Evolutionary conservation across 2,329 filamentous ascomycete species (phyloP), one percentile per base, ranked within the genome.

Genomic region (Dactylellina parvicollis): DNA sequence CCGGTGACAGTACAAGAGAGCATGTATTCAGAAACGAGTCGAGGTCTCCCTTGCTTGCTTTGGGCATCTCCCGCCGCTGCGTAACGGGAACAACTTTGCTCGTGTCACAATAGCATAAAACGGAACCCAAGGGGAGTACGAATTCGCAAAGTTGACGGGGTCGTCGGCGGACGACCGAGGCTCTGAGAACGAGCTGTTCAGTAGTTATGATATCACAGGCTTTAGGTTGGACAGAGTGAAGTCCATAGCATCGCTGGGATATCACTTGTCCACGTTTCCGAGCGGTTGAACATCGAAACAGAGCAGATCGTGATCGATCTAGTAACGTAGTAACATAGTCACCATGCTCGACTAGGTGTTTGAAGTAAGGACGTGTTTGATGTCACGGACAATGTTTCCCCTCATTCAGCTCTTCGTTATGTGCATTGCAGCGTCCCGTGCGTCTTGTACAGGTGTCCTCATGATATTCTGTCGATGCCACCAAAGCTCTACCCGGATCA

Each of bases 191-290:
- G n/a, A n/a, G n/a, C n/a, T n/a, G n/a, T n/a, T n/a, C n/a, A n/a
- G n/a, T 8, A 44, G 40, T 42, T 4, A 24, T 42, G 52, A 56
- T 56, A 36, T 54, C 49, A 54, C 49, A 54, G 12, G 34, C 14
- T 36, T 18, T 20, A 24, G 12, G 20, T 4, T 49, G 8, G 4
- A 5, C 42, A 40, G 50, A 28, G 30, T 4, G 34, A 20, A 2
- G 16, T 40, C 8, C 16, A 36, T n/a, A 20, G 9, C 3, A 8
- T 7, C 10, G 14, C 3, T 26, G 24, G 20, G 18, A 56, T 56
- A 56, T 56, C 30, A 30, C 34, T 42, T 42, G 52, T 56, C 52
- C 52, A 56, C 52, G 52, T 56, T 42, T 55, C 52, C 18, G 4
- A 28, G n/a, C 42, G 14, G 46, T 30, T 50, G 4, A 7, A 32